Evolutionary conservation across 2,329 filamentous ascomycete genomes (phyloP).

Genomic region (Sodiomyces alkalinus): DNA sequence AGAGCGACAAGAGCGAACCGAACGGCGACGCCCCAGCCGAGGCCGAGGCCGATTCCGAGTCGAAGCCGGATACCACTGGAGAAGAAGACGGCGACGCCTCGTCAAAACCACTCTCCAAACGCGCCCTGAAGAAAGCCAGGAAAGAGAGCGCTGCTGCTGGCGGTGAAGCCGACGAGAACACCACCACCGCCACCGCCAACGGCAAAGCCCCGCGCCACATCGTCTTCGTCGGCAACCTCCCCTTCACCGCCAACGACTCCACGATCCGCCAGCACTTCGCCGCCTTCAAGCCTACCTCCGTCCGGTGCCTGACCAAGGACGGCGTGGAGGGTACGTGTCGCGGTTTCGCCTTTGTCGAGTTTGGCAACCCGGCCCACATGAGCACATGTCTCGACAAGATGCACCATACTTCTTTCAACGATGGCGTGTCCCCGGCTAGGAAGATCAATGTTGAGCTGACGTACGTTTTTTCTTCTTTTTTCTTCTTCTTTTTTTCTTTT

Average conservation of each 20-base stretch:
- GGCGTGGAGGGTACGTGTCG: constrained; percentile 47
- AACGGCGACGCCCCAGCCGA: constrained; percentile 2
- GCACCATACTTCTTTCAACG: constrained; percentile 67
- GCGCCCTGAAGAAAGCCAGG: constrained; percentile 2
- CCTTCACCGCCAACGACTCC: constrained; percentile 61
- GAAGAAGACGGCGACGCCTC: too few species aligned
- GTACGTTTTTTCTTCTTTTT: constrained; percentile 28
- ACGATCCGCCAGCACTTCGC: constrained; percentile 63
- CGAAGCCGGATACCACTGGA: constrained; percentile 3
- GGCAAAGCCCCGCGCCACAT: constrained; percentile 48
- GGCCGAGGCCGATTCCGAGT: constrained; percentile 3
- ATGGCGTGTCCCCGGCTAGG: constrained; percentile 38
- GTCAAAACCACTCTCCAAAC: too few species aligned
- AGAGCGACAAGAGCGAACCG: constrained; percentile 17
- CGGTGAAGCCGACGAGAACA: constrained; percentile 10
- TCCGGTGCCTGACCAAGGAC: constrained; percentile 61
- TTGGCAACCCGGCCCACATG: constrained; percentile 74
- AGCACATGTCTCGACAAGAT: constrained; percentile 83
- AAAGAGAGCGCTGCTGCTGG: constrained; percentile 5
- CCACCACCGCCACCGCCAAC: neutral
- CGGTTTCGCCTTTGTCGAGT: constrained; percentile 81
- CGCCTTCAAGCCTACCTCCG: constrained; percentile 51
- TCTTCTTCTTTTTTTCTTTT: too few species aligned
- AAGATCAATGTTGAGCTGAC: constrained; percentile 91
- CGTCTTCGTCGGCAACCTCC: constrained; percentile 75